Evolutionary conservation across 2,329 filamentous ascomycete genomes (phyloP).

Genomic region (Fusarium brevicatenulatum): DNA sequence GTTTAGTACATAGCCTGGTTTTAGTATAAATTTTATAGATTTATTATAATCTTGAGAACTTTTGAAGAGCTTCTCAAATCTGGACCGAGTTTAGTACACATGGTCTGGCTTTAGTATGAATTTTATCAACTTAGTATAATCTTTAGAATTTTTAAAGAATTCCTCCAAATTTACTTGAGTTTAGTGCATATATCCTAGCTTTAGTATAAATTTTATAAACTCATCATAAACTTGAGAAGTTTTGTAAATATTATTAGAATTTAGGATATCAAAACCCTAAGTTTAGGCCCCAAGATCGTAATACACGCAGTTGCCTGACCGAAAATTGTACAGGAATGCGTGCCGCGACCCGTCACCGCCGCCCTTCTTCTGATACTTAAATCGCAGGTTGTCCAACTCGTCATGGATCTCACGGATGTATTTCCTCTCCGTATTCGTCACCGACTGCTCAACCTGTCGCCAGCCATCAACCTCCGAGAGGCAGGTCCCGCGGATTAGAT

Average conservation of each 20-base stretch:
- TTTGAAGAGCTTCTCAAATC: background rate
- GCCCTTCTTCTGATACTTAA: constrained; percentile 62
- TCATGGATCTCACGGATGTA: constrained; percentile 87
- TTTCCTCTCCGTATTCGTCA: constrained; percentile 79
- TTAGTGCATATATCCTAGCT: no score
- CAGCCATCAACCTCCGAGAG: constrained; percentile 86
- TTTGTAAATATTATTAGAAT: background rate
- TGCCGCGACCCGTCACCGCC: constrained; percentile 69
- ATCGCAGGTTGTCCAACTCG: constrained; percentile 72
- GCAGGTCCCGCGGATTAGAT: constrained; percentile 76
- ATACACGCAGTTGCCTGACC: constrained; percentile 84
- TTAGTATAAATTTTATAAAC: no score
- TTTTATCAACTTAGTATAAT: background rate
- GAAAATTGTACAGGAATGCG: constrained; percentile 91
- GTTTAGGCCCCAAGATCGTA: constrained; percentile 72
- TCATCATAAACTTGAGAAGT: background rate
- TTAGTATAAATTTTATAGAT: no score
- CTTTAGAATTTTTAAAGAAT: background rate
- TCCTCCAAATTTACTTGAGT: background rate
- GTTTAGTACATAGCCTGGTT: background rate
- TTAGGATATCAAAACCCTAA: background rate
- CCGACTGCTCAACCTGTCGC: constrained; percentile 81
- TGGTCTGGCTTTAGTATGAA: background rate
- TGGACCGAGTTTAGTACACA: background rate
- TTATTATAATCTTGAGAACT: background rate